Evolutionary conservation across 805 yeast genomes (phyloP).

Genomic region (Yamadazyma paraphyllophila): DNA sequence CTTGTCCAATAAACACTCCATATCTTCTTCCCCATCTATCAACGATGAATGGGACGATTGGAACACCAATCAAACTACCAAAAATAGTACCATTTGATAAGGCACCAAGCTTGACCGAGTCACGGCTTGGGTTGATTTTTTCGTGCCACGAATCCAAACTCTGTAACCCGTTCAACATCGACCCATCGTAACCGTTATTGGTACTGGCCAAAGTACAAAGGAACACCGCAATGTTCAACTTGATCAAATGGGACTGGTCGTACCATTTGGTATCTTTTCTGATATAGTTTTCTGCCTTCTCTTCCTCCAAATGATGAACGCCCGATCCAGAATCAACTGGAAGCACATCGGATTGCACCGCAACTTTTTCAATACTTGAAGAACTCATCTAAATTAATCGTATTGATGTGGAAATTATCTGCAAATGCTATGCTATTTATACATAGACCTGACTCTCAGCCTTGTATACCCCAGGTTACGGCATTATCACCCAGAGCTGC

Average conservation of each 20-base stretch:
- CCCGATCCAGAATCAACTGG: neutral
- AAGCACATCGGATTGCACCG: neutral
- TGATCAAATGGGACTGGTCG: slow-evolving; percentile 35
- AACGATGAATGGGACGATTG: slow-evolving; percentile 22
- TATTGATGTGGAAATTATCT: neutral
- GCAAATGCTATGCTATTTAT: slow-evolving; percentile 1
- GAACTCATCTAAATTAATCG: slow-evolving; percentile 12
- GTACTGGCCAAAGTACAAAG: slow-evolving; percentile 46
- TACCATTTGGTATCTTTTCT: slow-evolving; percentile 27
- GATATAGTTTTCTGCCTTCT: slow-evolving; percentile 17
- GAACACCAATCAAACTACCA: slow-evolving; percentile 36
- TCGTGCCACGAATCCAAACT: slow-evolving; percentile 41
- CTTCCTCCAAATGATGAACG: slow-evolving; percentile 1
- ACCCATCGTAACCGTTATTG: slow-evolving; percentile 49
- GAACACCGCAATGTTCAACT: slow-evolving; percentile 36
- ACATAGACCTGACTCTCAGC: neutral
- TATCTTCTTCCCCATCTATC: slow-evolving; percentile 44
- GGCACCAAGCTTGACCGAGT: slow-evolving; percentile 35
- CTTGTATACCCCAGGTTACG: neutral
- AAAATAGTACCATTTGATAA: slow-evolving; percentile 41
- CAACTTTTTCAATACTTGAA: slow-evolving; percentile 11
- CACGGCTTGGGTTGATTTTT: slow-evolving; percentile 38
- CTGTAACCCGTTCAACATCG: slow-evolving; percentile 52
- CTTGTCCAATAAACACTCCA: slow-evolving; percentile 23
- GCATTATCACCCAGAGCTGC: neutral